Evolutionary conservation across 371 early-diverging fungal genomes (phyloP).

Genomic region (Umbelopsis sp.): DNA sequence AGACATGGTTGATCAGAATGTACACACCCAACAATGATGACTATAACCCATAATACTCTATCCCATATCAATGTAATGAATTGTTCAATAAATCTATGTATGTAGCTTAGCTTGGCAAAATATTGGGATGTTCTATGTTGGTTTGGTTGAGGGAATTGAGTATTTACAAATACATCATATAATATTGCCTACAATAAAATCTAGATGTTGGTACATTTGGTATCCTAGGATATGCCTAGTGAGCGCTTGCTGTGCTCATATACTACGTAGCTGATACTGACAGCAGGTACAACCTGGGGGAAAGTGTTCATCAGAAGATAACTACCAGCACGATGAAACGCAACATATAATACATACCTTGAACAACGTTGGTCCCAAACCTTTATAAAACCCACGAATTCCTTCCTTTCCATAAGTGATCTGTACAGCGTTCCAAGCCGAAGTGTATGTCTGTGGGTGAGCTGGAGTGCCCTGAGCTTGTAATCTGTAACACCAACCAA

Average conservation of each 20-base stretch:
- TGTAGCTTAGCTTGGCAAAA: background rate
- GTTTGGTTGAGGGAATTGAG: background rate
- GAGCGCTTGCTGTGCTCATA: slow-evolving; percentile 65
- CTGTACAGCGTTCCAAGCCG: slow-evolving; percentile 70
- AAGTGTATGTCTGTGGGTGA: slow-evolving; percentile 73
- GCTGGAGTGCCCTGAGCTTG: slow-evolving; percentile 86
- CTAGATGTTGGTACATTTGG: slow-evolving; percentile 17
- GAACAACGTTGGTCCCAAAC: slow-evolving; percentile 77
- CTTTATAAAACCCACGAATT: slow-evolving; percentile 85
- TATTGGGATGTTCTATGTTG: slow-evolving; percentile 11
- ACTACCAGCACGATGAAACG: background rate
- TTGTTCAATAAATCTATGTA: background rate
- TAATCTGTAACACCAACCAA: slow-evolving; percentile 47
- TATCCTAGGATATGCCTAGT: slow-evolving; percentile 48
- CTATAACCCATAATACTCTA: background rate
- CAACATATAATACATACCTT: slow-evolving; percentile 50
- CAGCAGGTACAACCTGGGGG: slow-evolving; percentile 65
- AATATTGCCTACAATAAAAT: slow-evolving; percentile 13
- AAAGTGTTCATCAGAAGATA: background rate
- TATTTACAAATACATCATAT: slow-evolving; percentile 15
- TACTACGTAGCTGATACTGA: slow-evolving; percentile 65
- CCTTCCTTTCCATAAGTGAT: slow-evolving; percentile 79
- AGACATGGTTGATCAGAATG: slow-evolving; percentile 9
- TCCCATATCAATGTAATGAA: background rate
- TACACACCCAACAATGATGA: background rate